Evolutionary conservation across 2,329 filamentous ascomycete genomes (phyloP).

Genomic region (Thelonectria rubi): DNA sequence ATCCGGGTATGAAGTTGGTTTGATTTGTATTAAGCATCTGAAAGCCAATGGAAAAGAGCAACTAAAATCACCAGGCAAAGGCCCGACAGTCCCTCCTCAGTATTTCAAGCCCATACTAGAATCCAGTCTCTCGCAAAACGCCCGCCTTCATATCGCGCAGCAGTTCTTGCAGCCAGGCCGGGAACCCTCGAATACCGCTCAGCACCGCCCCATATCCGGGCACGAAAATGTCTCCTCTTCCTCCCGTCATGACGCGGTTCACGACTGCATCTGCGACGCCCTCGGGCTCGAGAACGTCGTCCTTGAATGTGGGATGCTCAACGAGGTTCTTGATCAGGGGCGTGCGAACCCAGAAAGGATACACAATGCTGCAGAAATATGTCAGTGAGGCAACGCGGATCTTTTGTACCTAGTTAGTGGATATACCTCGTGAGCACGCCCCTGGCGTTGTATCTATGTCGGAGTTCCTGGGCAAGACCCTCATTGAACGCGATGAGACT

Average conservation of each 20-base stretch:
- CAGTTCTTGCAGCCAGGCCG: constrained; percentile 31
- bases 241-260: constrained; percentile 52
- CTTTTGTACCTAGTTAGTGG: not conserved
- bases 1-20: too few species aligned
- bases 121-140: constrained; percentile 9
- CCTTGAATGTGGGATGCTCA: constrained; percentile 33
- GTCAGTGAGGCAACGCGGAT: not conserved
- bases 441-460: constrained; percentile 63
- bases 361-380: constrained; percentile 53
- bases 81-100: too few species aligned
- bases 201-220: constrained; percentile 36
- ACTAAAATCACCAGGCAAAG: too few species aligned
- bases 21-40: too few species aligned
- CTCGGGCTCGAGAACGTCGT: constrained; percentile 30
- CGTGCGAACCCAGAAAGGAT: constrained; percentile 50
- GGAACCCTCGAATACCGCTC: constrained; percentile 23
- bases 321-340: constrained; percentile 33
- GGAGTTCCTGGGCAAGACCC: constrained; percentile 62
- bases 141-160: constrained; percentile 18
- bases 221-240: constrained; percentile 54
- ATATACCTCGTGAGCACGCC: constrained; percentile 10
- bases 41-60: too few species aligned
- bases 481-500: constrained; percentile 72
- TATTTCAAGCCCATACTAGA: constrained; percentile 5
- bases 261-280: constrained; percentile 52